Base-by-base conservation (phyloP, 192 early-diverging fungal genomes). In the Entomortierella chlamydospora region DNA sequence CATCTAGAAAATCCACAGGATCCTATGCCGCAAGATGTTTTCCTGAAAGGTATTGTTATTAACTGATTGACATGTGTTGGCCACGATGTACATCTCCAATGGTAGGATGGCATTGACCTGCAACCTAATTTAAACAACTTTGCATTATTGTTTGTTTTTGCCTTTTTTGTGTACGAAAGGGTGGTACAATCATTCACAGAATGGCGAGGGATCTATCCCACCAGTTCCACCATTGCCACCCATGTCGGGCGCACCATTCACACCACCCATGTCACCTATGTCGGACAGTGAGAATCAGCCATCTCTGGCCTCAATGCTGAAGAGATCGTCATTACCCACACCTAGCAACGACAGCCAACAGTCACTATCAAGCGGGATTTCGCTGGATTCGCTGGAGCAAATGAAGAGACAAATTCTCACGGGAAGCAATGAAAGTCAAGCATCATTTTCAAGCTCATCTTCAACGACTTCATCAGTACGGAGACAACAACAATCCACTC, bases 11-110 rank as follows among this genome's bases (percentile, higher is more conserved):
- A 5, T 9, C 28, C 61, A 17, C 47, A 26, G 8, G 61, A 18
- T 20, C 31, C 61, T n/a, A 52, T n/a, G 7, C 45, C 61, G n/a
- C 45, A 43, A 17, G 61, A 62, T 11, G 61, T 62, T 51, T 62
- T 50, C 30, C 6, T 62, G 9, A 62, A 62, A 62, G 61, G 61
- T 62, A n/a, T n/a, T n/a, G n/a, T n/a, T n/a, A n/a, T n/a, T n/a
- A n/a, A n/a, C n/a, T n/a, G n/a, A n/a, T n/a, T n/a, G n/a, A n/a
- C n/a, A n/a, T n/a, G n/a, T n/a, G n/a, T n/a, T n/a, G n/a, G n/a
- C n/a, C n/a, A n/a, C n/a, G n/a, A n/a, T n/a, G n/a, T n/a, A n/a
- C n/a, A n/a, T n/a, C n/a, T n/a, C n/a, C n/a, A n/a, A n/a, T n/a
- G n/a, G n/a, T n/a, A n/a, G n/a, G n/a, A n/a, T n/a, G n/a, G n/a